phyloP scores from a whole-genome alignment of 78 protist species.

The Salpingoeca rosetta region DNA sequence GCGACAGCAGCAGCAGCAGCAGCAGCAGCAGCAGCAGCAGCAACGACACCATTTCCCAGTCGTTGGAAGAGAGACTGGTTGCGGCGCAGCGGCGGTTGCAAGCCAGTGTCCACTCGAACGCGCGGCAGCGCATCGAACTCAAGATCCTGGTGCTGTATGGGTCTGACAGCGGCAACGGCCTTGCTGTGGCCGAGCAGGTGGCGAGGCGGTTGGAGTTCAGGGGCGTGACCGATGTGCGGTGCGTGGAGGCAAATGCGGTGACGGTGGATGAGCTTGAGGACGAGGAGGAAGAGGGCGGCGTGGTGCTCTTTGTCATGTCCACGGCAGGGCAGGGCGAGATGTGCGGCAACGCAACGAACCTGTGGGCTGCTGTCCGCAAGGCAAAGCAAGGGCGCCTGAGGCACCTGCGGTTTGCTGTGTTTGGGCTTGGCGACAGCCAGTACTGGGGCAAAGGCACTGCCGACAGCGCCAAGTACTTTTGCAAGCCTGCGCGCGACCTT shows the following conservation, averaged over 20 bases:
- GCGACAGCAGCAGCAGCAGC: not conserved
- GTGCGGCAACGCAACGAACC: constrained; percentile 31
- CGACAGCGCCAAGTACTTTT: constrained; percentile 14
- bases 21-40: not conserved
- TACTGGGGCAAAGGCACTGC: constrained; percentile 30
- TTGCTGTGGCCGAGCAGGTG: constrained; percentile 27
- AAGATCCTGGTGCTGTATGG: constrained; percentile 37
- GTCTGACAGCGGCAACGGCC: constrained; percentile 41
- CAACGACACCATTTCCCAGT: not conserved
- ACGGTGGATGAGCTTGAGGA: constrained; percentile 7
- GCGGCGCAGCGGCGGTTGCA: too few relatives aligned
- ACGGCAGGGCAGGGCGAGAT: constrained; percentile 63
- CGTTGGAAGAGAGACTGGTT: not conserved
- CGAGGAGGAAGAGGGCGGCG: too few relatives aligned
- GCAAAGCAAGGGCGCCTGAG: not conserved
- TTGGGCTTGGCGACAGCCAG: constrained; percentile 53
- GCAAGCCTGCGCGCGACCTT: constrained; percentile 30
- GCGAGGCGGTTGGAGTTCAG: constrained; percentile 6
- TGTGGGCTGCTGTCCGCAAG: constrained; percentile 23
- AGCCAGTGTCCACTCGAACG: not conserved
- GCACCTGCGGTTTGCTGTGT: constrained; percentile 26
- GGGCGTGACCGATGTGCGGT: not conserved
- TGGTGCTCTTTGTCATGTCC: constrained; percentile 26
- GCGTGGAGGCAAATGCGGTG: not conserved
- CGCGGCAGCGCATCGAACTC: not conserved